A percentile compares a stretch with the other conserved stretches of the same genome.
Evolutionary conservation across 768 basidiomycete genomes (phyloP).

Genomic region (Xerocomus spinulosus): DNA sequence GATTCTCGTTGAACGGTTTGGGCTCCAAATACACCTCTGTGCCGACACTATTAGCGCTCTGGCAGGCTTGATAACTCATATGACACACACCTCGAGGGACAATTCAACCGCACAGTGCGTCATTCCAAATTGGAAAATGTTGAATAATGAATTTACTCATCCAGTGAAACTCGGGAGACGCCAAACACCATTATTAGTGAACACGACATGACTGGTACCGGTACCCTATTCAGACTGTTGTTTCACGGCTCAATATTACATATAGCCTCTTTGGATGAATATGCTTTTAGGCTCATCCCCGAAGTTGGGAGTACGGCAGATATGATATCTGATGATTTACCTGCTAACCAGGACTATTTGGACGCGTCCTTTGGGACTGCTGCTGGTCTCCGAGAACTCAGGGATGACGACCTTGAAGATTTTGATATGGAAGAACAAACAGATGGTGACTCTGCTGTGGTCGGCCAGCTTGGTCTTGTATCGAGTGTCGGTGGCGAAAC

Average conservation of each 20-base stretch:
- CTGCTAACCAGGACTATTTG: conserved; percentile 83
- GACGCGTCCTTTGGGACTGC: conserved; percentile 78
- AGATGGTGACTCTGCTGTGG: conserved; percentile 11
- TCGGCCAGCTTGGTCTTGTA: conserved; percentile 39
- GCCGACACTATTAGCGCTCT: conserved; percentile 70
- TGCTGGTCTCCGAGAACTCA: conserved; percentile 67
- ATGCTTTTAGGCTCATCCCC: conserved; percentile 71
- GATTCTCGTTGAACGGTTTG: conserved; percentile 53
- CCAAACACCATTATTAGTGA: conserved; percentile 4
- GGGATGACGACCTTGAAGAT: conserved; percentile 70
- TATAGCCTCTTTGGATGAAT: conserved; percentile 72
- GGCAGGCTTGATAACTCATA: conserved; percentile 49
- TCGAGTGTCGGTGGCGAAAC: conserved; percentile 80
- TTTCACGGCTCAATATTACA: conserved; percentile 2
- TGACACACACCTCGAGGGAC: conserved; percentile 42
- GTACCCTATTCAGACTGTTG: background rate
- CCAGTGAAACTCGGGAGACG: background rate
- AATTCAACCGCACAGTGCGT: conserved; percentile 26
- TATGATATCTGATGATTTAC: conserved; percentile 88
- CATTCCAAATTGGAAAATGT: background rate
- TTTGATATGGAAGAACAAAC: conserved; percentile 40
- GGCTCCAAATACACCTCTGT: conserved; percentile 62
- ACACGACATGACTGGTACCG: conserved; percentile 28
- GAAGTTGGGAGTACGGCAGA: conserved; percentile 79
- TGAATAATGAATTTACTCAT: background rate